Percentiles rank a stretch among this genome's conserved stretches.
These are phyloP conservation scores for Saccharomycopsis sp. DNA, from an alignment of 805 yeast species.

Conservation along the genomic window DNA sequence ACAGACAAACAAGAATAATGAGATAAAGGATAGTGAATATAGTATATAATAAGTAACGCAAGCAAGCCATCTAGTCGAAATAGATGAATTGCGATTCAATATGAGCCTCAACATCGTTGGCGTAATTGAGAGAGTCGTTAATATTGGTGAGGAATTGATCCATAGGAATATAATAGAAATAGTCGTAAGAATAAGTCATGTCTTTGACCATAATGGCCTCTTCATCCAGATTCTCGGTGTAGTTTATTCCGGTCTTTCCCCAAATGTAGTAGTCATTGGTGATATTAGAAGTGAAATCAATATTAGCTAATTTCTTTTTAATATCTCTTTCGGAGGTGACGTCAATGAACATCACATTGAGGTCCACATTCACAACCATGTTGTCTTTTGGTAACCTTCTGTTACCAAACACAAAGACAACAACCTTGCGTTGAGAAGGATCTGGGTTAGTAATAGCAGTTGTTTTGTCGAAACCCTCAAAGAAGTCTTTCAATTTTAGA, in stretches of 20 bases:
- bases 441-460: neutral
- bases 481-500: neutral
- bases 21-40: neutral
- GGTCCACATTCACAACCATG: neutral
- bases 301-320: neutral
- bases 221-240: neutral
- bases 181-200: neutral
- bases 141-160: neutral
- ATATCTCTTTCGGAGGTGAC: neutral
- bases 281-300: neutral
- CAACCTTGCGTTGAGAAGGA: neutral
- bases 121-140: slow-evolving; percentile 1
- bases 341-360: neutral
- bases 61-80: neutral
- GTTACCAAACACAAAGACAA: neutral
- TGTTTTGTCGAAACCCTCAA: neutral
- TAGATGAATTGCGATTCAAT: neutral
- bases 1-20: neutral
- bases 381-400: neutral
- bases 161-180: neutral
- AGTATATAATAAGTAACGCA: neutral
- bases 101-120: slow-evolving; percentile 1
- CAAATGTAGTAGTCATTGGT: neutral
- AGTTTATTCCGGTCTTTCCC: neutral
- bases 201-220: neutral